A percentile compares a stretch with the other conserved stretches of the same genome.
Conservation (phyloP, 2,329 filamentous ascomycete species). For the Phialophora expanda region DNA sequence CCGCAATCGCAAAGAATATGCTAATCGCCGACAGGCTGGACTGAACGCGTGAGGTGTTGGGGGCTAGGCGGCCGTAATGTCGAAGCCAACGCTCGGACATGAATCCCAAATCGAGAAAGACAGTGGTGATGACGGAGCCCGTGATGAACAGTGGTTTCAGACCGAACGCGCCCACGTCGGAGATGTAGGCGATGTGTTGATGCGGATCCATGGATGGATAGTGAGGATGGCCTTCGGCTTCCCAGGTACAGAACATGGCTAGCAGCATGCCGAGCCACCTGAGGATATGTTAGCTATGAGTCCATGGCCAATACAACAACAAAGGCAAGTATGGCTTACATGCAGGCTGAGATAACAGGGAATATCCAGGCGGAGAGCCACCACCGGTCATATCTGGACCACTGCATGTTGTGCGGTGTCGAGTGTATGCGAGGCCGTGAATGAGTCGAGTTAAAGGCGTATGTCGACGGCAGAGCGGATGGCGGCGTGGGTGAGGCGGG, state of each 20-base stretch:
- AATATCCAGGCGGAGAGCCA: slow-evolving; percentile 49
- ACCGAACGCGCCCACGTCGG: slow-evolving; percentile 62
- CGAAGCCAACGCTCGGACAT: slow-evolving; percentile 82
- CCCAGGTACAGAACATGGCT: slow-evolving; percentile 65
- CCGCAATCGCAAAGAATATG: slow-evolving; percentile 63
- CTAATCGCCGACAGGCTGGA: slow-evolving; percentile 50
- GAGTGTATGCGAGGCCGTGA: neutral
- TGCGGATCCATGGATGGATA: slow-evolving; percentile 58
- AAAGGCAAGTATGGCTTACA: slow-evolving; percentile 35
- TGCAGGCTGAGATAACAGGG: slow-evolving; percentile 63
- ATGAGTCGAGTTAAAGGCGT: neutral
- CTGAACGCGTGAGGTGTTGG: slow-evolving; percentile 63
- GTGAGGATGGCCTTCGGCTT: slow-evolving; percentile 56
- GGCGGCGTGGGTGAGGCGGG: neutral
- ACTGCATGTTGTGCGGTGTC: slow-evolving; percentile 28
- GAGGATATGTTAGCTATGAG: slow-evolving; percentile 5
- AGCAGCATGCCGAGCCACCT: slow-evolving; percentile 64
- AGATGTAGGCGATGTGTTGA: slow-evolving; percentile 63
- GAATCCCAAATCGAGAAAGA: slow-evolving; percentile 82
- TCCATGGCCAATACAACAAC: neutral
- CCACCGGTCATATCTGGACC: slow-evolving; percentile 25
- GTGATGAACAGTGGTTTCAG: slow-evolving; percentile 68
- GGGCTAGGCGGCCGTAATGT: slow-evolving; percentile 76
- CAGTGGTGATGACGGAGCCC: slow-evolving; percentile 67
- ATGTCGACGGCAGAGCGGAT: neutral